A percentile compares a stretch with the other conserved stretches of the same genome.
phyloP scores from a whole-genome alignment of 257 asterid genomes.

The Primulina huaijiensis region DNA sequence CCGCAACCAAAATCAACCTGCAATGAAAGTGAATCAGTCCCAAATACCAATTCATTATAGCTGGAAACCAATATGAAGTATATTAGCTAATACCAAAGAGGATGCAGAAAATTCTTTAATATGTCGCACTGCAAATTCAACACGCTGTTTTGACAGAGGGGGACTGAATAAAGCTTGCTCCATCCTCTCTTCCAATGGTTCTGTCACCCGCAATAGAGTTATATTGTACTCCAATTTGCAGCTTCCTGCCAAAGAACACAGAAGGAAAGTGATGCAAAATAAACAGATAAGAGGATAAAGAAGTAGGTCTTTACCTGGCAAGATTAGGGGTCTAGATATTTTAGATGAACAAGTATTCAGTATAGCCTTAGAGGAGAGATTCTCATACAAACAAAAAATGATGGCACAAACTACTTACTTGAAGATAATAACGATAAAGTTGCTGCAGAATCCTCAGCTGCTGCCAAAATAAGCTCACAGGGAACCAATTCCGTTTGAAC shows the following conservation, averaged over 20 bases:
- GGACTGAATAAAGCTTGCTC: constrained; percentile 92
- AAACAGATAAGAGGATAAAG: constrained; percentile 2
- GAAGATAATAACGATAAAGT: constrained; percentile 48
- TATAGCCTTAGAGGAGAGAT: no score
- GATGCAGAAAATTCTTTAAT: constrained; percentile 67
- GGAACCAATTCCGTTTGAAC: constrained; percentile 63
- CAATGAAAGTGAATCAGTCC: constrained; percentile 28
- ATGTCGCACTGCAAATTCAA: constrained; percentile 75
- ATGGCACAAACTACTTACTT: constrained; percentile 31
- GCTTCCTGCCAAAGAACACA: constrained; percentile 36
- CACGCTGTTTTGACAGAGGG: constrained; percentile 90
- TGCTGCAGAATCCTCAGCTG: constrained; percentile 49
- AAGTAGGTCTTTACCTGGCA: background rate
- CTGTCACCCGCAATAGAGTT: constrained; percentile 64
- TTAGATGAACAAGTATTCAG: constrained; percentile 1
- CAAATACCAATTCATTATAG: constrained; percentile 14
- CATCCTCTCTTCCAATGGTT: constrained; percentile 90
- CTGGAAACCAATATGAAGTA: constrained; percentile 17
- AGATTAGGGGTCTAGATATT: background rate
- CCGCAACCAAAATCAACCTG: constrained; percentile 99
- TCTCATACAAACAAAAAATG: no score
- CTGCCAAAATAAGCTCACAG: constrained; percentile 65
- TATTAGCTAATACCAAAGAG: constrained; percentile 55
- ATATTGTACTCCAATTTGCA: constrained; percentile 64
- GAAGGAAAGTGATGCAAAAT: background rate